Evolutionary conservation across 2,329 filamentous ascomycete genomes (phyloP).

Genomic region (Diaporthe amygdali): DNA sequence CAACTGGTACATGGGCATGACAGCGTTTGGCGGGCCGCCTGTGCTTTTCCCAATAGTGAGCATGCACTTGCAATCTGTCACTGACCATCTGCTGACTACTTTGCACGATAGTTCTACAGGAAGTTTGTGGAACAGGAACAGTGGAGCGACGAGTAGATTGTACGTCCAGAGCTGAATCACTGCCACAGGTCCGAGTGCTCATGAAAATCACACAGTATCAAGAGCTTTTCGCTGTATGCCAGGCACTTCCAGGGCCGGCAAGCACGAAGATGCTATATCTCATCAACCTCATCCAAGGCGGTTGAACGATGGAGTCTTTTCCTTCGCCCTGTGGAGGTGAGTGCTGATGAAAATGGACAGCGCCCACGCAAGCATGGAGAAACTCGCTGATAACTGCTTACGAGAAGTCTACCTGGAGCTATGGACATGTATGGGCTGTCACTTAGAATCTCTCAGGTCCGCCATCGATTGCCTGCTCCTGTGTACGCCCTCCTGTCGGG

Average conservation of each 20-base stretch:
- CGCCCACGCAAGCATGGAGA: neutral
- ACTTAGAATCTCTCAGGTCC: constrained; percentile 67
- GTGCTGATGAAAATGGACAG: neutral
- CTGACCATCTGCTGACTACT: neutral
- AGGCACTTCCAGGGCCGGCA: neutral
- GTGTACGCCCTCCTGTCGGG: constrained; percentile 75
- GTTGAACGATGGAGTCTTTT: neutral
- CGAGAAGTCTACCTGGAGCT: constrained; percentile 66
- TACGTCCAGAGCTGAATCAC: neutral
- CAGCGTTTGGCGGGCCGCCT: constrained; percentile 69
- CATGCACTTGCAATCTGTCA: neutral
- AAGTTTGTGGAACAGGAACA: neutral
- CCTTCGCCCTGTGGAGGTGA: neutral
- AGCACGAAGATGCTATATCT: neutral
- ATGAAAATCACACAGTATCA: neutral
- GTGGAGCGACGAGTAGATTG: neutral
- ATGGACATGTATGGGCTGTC: constrained; percentile 73
- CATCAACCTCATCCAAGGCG: neutral
- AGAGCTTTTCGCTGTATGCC: neutral
- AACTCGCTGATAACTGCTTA: neutral
- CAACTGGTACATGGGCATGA: constrained; percentile 68
- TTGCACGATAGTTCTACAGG: neutral
- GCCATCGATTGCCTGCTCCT: constrained; percentile 60
- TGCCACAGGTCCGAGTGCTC: too few species aligned
- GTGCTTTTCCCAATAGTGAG: constrained; percentile 71